phyloP scores from a whole-genome alignment of 164 flowering plant species.

The Tinospora cordifolia region DNA sequence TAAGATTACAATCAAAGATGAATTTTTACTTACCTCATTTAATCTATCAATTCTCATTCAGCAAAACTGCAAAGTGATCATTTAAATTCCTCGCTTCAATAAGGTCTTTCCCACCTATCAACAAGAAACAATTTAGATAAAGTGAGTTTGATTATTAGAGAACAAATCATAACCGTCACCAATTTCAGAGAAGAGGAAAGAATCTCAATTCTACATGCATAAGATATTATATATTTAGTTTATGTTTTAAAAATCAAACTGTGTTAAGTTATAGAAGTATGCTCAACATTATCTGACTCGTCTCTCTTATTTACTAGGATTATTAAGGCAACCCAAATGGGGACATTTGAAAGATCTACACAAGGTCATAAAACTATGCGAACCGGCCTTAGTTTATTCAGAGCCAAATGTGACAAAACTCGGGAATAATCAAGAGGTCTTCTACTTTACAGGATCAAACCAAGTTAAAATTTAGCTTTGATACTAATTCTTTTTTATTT shows the following conservation, averaged over 20 bases:
- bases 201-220: background rate
- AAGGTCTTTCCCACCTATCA: background rate
- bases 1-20: background rate
- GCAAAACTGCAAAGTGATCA: background rate
- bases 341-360: conserved; percentile 79
- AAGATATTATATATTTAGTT: background rate
- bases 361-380: conserved; percentile 67
- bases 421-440: conserved; percentile 58
- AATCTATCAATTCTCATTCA: background rate
- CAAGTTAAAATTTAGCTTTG: background rate
- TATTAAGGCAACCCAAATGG: conserved; percentile 67
- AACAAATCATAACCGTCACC: background rate
- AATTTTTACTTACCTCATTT: background rate
- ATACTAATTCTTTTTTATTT: background rate
- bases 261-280: background rate
- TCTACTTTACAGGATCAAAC: background rate
- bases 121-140: background rate
- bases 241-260: background rate
- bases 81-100: background rate
- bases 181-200: background rate
- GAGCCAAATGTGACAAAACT: conserved; percentile 49
- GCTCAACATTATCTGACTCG: background rate
- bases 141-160: background rate
- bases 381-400: conserved; percentile 64
- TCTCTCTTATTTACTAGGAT: conserved; percentile 32